Base-by-base conservation (phyloP, 176 grass and related monocot species). In the Triticum turgidum region DNA sequence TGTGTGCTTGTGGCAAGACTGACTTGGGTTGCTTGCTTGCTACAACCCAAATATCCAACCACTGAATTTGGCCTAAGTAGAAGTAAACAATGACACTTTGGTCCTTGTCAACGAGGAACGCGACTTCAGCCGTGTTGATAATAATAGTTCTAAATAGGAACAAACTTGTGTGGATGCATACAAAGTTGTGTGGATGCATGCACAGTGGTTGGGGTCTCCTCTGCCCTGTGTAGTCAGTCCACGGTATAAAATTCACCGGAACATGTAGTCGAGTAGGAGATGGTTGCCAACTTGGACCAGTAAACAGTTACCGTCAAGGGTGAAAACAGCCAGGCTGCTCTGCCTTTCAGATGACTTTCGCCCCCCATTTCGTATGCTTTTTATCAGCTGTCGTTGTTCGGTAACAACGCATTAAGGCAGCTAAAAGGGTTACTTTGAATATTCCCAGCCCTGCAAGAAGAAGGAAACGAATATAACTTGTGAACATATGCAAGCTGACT, bases 221-320 rank as follows among this genome's bases (percentile, higher is more conserved):
- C 44, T 13, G 34, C 37, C 20, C n/a, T 37, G 21, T 79, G 3
- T 5, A 63, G 41, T 79, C 65, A 63, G 41, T 79, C 65, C 9
- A 83, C 65, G 5, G 41, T 71, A 72, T 54, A 80, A 35, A 79
- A 21, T 80, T 90, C 66, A 79, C 73, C 30, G 1, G 14, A 52
- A 20, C 70, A 8, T 9, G 73, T 30, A 62, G 38, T 2, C 24
- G 6, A 25, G 18, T 34, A 35, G 9, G 56, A 80, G 34, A 68
- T 68, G 80, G 89, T 76, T 80, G 75, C 59, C 49, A 84, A 80
- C 35, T 84, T 87, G 61, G 89, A 84, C 59, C 69, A 0, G 81
- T 84, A 52, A 80, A 76, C 81, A 22, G 21, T 35, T 22, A 80
- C 21, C 61, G 6, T 20, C 0, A 42, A 63, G 65, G 42, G 79